Conservation (phyloP, 371 early-diverging fungal genomes). For the Fennellomyces sp. region DNA sequence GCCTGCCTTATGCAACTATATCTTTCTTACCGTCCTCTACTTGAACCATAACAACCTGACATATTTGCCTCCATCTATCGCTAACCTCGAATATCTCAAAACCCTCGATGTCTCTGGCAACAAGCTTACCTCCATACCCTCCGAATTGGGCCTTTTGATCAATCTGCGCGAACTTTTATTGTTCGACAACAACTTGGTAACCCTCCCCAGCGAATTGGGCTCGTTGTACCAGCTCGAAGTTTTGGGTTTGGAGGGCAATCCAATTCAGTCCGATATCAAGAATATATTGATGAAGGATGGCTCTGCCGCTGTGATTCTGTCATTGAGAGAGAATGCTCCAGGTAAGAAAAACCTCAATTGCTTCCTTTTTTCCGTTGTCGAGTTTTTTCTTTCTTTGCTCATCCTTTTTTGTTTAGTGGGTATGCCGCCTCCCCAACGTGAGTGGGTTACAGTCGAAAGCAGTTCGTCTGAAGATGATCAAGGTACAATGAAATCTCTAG, state of each 20-base stretch:
- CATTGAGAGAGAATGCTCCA: slow-evolving; percentile 91
- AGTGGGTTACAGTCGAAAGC: slow-evolving; percentile 84
- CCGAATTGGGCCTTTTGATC: slow-evolving; percentile 89
- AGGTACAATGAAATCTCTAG: too few species aligned
- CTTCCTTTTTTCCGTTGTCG: background rate
- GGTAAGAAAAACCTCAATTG: slow-evolving; percentile 46
- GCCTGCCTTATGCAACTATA: slow-evolving; percentile 75
- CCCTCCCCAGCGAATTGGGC: slow-evolving; percentile 93
- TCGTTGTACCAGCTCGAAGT: slow-evolving; percentile 90
- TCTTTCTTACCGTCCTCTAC: slow-evolving; percentile 88
- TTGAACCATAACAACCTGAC: slow-evolving; percentile 92
- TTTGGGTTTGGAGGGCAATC: slow-evolving; percentile 97
- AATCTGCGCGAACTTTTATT: slow-evolving; percentile 85
- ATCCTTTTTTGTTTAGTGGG: slow-evolving; percentile 53
- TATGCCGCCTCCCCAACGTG: slow-evolving; percentile 87
- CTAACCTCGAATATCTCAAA: slow-evolving; percentile 68
- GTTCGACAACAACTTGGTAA: slow-evolving; percentile 92
- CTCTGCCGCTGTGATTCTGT: slow-evolving; percentile 82
- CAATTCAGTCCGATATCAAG: slow-evolving; percentile 86
- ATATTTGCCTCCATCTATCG: slow-evolving; percentile 74
- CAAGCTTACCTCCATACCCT: slow-evolving; percentile 87
- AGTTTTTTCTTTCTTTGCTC: background rate
- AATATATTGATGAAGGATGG: slow-evolving; percentile 88
- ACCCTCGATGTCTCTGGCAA: slow-evolving; percentile 92
- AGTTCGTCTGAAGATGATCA: slow-evolving; percentile 20